Conservation (phyloP, 2,329 filamentous ascomycete species). For the Colletotrichum plurivorum region DNA sequence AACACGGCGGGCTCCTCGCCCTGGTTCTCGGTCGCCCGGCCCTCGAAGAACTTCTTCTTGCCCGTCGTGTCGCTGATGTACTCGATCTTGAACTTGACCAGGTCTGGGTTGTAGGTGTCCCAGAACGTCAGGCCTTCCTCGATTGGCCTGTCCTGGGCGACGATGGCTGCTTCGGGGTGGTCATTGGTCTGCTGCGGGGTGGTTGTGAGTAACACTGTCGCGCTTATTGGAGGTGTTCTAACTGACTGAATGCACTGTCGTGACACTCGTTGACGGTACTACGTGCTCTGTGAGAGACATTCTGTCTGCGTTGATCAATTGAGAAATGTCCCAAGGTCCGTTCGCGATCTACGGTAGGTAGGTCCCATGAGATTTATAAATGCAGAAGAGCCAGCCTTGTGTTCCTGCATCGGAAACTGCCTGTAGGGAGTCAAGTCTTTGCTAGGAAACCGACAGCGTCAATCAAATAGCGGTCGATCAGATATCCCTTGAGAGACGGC, state of each 20-base stretch:
- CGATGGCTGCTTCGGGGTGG: too few species aligned
- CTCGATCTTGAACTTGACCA: constrained; percentile 31
- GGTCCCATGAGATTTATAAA: too few species aligned
- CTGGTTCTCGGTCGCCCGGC: not conserved
- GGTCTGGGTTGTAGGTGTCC: not conserved
- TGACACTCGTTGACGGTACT: not conserved
- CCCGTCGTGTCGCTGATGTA: constrained; percentile 23
- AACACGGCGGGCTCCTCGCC: constrained; percentile 28
- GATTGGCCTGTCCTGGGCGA: too few species aligned
- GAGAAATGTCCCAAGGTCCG: not conserved
- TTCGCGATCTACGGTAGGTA: too few species aligned
- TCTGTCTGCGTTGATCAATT: not conserved
- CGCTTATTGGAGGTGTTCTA: not conserved
- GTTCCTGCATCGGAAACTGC: too few species aligned
- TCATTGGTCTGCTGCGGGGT: too few species aligned
- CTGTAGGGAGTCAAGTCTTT: too few species aligned
- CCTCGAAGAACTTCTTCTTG: not conserved
- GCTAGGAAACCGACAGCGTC: too few species aligned
- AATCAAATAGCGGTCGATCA: too few species aligned
- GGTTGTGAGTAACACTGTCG: too few species aligned
- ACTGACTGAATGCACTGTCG: not conserved
- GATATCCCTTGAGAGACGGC: too few species aligned
- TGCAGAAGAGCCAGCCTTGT: too few species aligned
- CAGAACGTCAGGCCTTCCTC: not conserved
- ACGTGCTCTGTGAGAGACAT: not conserved